Base-by-base conservation (phyloP, 2,329 filamentous ascomycete genomes). In the Sclerotiophoma versabilis region DNA sequence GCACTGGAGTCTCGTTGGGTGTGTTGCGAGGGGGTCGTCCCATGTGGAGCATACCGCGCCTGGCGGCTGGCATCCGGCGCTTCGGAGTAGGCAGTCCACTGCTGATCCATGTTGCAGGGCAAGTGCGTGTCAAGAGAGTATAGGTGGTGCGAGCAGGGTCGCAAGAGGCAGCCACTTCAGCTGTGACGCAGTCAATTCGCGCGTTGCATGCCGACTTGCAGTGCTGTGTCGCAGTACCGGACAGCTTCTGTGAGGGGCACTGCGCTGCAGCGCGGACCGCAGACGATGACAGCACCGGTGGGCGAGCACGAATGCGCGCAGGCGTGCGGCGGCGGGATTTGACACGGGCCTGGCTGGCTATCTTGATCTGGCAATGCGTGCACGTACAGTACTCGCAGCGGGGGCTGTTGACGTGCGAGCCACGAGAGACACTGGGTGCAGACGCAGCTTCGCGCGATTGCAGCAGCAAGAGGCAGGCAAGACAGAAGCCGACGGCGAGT, bases 81-180 rank as follows among this genome's bases (percentile, higher is more conserved):
- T 48, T 76, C 73, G 52, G 67, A 64, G 58, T 74, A 74, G 53
- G 70, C 62, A 47, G 70, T 62, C 73, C 73, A 76, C 71, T 74
- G 73, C 61, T 72, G 71, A 56, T 75, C 71, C 71, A 74, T 74
- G 58, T 33, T 41, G 51, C 51, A 20, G 45, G 39, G n/a, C 51
- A 27, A 26, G 10, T 54, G 51, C 45, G 51, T 45, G 51, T 49
- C 45, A 29, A 39, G 34, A 49, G 39, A 39, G 51, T 45, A 39
- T 49, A 41, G 45, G 45, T 54, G 55, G 49, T 39, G 50, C 45
- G 56, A 51, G 54, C 34, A 53, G 51, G 46, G 58, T 63, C 64
- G 62, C 60, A 57, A 41, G 53, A 46, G 64, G 63, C 66, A 70
- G 69, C 70, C 58, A 63, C 49, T 65, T 69, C 69, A 75, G 70